These are phyloP conservation scores for Gillenia trifoliata DNA, from an alignment of 306 rosid genomes.

Conservation along the genomic window DNA sequence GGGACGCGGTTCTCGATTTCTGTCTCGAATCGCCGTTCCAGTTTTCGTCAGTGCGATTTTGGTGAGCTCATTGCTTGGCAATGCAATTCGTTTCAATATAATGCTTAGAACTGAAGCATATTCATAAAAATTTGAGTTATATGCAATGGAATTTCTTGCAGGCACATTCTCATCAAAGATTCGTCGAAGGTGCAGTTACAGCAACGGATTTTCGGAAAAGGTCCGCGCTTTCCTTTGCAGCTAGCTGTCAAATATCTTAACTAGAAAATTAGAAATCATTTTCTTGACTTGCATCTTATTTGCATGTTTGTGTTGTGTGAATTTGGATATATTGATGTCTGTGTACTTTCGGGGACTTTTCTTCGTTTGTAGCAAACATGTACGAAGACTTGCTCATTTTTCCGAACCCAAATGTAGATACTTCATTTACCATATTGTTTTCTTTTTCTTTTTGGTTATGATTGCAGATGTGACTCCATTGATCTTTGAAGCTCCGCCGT, in stretches of 20 bases:
- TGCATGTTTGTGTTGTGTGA: neutral
- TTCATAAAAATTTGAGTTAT: neutral
- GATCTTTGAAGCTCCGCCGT: constrained; percentile 44
- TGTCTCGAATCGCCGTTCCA: constrained; percentile 63
- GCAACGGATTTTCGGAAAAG: constrained; percentile 50
- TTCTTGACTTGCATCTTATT: neutral
- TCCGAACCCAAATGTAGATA: neutral
- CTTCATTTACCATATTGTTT: neutral
- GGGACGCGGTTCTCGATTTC: constrained; percentile 71
- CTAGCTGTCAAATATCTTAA: neutral
- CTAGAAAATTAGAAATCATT: neutral
- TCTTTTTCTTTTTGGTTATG: constrained; percentile 20
- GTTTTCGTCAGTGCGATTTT: constrained; percentile 52
- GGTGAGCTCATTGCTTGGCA: neutral
- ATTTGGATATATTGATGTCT: neutral
- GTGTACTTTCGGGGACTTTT: neutral
- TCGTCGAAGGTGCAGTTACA: constrained; percentile 52
- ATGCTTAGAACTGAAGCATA: neutral
- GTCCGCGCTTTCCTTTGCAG: constrained; percentile 26
- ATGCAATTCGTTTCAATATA: no score
- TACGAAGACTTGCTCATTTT: neutral
- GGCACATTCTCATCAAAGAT: constrained; percentile 61
- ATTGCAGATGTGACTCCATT: constrained; percentile 60
- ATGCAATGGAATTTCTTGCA: constrained; percentile 26
- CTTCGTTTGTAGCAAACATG: neutral